Percentiles rank a stretch among this genome's conserved stretches.
phyloP scores from a whole-genome alignment of 2,329 filamentous ascomycete species.

The Neonectria hederae region DNA sequence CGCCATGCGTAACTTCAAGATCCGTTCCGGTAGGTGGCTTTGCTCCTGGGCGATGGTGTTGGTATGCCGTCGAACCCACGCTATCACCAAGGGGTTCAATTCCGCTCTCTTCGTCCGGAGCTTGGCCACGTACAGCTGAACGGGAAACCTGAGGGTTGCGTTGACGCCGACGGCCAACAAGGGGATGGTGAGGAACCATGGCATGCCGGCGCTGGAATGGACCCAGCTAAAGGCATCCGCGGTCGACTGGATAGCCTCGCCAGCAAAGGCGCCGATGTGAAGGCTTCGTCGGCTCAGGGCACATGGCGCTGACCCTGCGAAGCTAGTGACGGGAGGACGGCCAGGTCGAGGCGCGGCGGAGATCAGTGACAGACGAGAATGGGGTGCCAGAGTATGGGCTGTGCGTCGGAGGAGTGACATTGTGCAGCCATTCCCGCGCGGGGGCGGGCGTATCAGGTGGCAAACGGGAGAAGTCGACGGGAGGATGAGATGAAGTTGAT shows the following conservation, averaged over 20 bases:
- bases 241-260: constrained; percentile 50
- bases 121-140: constrained; percentile 52
- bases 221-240: constrained; percentile 55
- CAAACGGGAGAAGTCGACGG: constrained; percentile 8
- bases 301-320: constrained; percentile 17
- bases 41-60: constrained; percentile 12
- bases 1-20: constrained; percentile 37
- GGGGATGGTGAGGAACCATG: constrained; percentile 66
- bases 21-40: constrained; percentile 26
- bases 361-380: constrained; percentile 22
- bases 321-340: constrained; percentile 10
- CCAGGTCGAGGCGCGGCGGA: constrained; percentile 15
- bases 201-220: constrained; percentile 55
- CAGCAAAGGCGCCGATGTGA: constrained; percentile 46
- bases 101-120: constrained; percentile 44
- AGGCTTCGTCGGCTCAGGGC: constrained; percentile 42
- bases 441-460: constrained; percentile 9
- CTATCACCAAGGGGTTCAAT: constrained; percentile 44
- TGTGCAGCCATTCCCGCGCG: constrained; percentile 20
- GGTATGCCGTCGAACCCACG: constrained; percentile 45
- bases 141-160: constrained; percentile 57
- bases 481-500: constrained; percentile 27
- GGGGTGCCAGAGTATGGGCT: constrained; percentile 22
- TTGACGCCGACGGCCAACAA: constrained; percentile 59
- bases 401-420: constrained; percentile 34